Evolutionary conservation across 352 stramenopile species (phyloP), one percentile per base, ranked within the genome.

Genomic region (Pythium apleroticum): DNA sequence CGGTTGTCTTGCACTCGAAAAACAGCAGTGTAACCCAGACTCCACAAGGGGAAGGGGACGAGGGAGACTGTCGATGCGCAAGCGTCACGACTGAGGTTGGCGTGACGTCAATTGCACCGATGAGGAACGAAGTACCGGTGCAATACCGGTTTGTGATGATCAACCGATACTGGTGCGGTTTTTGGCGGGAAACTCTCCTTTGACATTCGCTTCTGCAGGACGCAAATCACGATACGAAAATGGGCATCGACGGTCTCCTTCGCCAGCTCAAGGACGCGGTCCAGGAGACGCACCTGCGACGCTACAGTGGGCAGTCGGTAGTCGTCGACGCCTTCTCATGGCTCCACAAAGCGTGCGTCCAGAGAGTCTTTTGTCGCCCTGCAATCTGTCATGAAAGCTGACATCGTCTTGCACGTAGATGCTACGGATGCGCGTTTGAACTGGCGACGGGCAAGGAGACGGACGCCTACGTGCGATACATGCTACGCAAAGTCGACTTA

Each of bases 331-430:
- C 82, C 9, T 77, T 91, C 57, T 91, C 84, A 5, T 93, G 84
- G 84, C 74, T 93, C 35, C 82, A 93, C 66, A 93, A 91, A 64
- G 84, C 82, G 84, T 93, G 73, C 45, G 84, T 80, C n/a, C 1
- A 15, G 11, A 25, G 5, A 9, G 1, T 27, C n/a, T 6, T n/a
- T 28, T 60, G 31, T 39, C 15, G 43, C 22, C n/a, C 45, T 48
- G 33, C 27, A 17, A 25, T 28, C 22, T 10, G 30, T 20, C 0
- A 33, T 53, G 7, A 17, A 48, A 24, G 17, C 4, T 24, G 14
- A 24, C n/a, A 48, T 48, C 14, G 17, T 48, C 3, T 48, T 7
- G 14, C 33, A 8, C 14, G 25, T 53, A 93, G 84, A 30, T 91
- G 82, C 72, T 93, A 93, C 52, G 80, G 80, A 27, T 93, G 80